phyloP scores from a whole-genome alignment of 2,329 filamentous ascomycete genomes.

The Fusarium camptoceras region DNA sequence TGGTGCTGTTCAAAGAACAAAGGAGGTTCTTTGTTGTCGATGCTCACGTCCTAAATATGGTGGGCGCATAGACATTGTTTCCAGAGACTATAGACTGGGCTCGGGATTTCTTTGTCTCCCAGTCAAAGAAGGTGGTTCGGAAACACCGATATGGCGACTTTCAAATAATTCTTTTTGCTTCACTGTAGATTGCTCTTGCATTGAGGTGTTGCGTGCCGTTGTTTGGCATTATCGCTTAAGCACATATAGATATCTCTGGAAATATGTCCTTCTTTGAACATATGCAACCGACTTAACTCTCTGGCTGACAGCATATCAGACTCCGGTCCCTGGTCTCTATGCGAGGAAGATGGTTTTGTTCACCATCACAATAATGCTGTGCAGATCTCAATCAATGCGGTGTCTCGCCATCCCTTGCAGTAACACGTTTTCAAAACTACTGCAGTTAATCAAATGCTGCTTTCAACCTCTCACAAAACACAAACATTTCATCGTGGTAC shows the following conservation, averaged over 20 bases:
- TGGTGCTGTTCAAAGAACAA: slow-evolving; percentile 39
- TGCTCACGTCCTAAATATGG: background rate
- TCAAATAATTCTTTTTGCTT: background rate
- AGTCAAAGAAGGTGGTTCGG: background rate
- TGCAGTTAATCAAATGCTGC: background rate
- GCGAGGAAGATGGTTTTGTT: background rate
- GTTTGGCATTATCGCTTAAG: background rate
- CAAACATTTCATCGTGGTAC: slow-evolving; percentile 11
- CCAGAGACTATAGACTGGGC: background rate
- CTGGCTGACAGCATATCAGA: background rate
- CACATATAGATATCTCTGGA: background rate
- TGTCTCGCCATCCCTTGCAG: background rate
- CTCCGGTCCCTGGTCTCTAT: background rate
- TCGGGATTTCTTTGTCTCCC: slow-evolving; percentile 19
- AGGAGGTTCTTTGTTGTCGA: slow-evolving; percentile 40
- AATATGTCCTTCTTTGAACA: background rate
- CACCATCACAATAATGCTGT: background rate
- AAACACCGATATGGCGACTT: background rate
- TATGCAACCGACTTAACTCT: background rate
- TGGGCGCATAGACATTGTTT: slow-evolving; percentile 26
- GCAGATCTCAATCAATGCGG: background rate
- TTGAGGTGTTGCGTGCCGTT: background rate
- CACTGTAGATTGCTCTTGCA: background rate
- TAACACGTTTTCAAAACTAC: background rate
- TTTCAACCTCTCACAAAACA: background rate